Evolutionary conservation across 139 green algal genomes (phyloP), one percentile per base, ranked within the genome.

Genomic region (Monoraphidium neglectum): DNA sequence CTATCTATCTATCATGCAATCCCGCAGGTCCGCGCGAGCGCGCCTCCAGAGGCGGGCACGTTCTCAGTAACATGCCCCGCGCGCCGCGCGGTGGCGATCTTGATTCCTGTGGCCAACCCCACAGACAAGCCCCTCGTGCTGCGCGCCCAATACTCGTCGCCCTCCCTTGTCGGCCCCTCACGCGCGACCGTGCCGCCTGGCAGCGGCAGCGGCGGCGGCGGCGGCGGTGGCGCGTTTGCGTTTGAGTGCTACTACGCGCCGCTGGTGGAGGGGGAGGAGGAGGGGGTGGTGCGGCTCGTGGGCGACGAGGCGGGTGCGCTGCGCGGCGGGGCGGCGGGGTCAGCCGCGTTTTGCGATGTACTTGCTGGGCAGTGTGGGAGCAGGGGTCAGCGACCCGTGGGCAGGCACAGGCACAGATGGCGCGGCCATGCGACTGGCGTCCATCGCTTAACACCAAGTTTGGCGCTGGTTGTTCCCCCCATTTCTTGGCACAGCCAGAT

Each of bases 211-310:
- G 26, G 26, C 37, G 33, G 15, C 43, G 47, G 71, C n/a, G n/a
- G 40, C 71, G 30, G 32, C 57, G 28, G 70, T 72, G 30, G 32
- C 67, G 21, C 36, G 36, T 13, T 2, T 26, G 36, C 72, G 5
- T 79, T 91, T 51, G 79, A 90, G 74, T 87, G 92, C 74, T 90
- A 78, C 70, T 94, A 76, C 71, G 79, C 85, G 36, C 90, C 90
- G 1, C 70, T 94, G 56, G 16, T 83, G 35, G 43, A 76, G 4
- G 84, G 87, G 2, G 35, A 46, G 18, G 47, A 51, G 4, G n/a
- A 79, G 6, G 86, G 80, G 16, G 68, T n/a, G 2, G 43, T 93
- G 26, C 40, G 43, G n/a, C 86, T 94, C 54, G 46, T 84, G n/a
- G 86, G 72, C 72, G 74, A 88, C 6, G 78, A 89, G 69, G 82